phyloP scores from a whole-genome alignment of 2,329 filamentous ascomycete species.

The Xylaria polymorpha region DNA sequence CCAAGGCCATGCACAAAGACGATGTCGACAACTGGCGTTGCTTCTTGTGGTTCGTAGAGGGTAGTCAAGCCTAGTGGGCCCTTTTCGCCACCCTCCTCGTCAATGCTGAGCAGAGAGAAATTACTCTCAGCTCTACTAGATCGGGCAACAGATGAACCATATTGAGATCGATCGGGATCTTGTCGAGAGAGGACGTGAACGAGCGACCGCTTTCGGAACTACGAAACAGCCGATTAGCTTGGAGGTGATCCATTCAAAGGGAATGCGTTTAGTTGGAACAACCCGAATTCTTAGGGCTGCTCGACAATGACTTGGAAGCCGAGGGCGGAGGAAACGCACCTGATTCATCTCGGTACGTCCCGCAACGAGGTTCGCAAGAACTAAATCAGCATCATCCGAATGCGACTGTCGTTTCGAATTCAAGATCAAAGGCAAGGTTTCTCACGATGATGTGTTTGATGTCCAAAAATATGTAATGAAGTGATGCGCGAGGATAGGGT shows the following conservation, averaged over 20 bases:
- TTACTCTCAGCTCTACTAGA: constrained; percentile 8
- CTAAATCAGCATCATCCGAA: constrained; percentile 20
- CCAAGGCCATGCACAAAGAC: constrained; percentile 38
- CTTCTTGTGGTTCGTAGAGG: constrained; percentile 31
- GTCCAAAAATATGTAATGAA: too few relatives aligned
- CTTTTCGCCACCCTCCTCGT: constrained; percentile 20
- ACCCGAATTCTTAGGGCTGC: constrained; percentile 2
- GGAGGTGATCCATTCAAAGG: constrained; percentile 5
- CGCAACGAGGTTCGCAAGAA: constrained; percentile 24
- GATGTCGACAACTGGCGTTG: constrained; percentile 24
- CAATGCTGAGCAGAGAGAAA: constrained; percentile 19
- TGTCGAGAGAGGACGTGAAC: constrained; percentile 27
- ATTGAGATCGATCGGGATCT: constrained; percentile 15
- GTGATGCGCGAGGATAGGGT: constrained; percentile 11
- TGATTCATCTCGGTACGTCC: constrained; percentile 20
- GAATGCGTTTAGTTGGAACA: constrained; percentile 18
- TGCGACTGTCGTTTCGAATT: constrained; percentile 20
- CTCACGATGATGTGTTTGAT: constrained; percentile 18
- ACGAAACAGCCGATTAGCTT: constrained; percentile 24
- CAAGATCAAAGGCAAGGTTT: constrained; percentile 21
- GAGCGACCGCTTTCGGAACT: constrained; percentile 26
- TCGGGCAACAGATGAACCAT: constrained; percentile 24
- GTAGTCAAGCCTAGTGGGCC: constrained; percentile 32
- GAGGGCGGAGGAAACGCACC: constrained; percentile 21
- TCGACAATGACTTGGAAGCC: constrained; percentile 12